These are phyloP conservation scores for Shiraia bambusicola DNA, from an alignment of 2,329 filamentous ascomycete species.

Conservation along the genomic window DNA sequence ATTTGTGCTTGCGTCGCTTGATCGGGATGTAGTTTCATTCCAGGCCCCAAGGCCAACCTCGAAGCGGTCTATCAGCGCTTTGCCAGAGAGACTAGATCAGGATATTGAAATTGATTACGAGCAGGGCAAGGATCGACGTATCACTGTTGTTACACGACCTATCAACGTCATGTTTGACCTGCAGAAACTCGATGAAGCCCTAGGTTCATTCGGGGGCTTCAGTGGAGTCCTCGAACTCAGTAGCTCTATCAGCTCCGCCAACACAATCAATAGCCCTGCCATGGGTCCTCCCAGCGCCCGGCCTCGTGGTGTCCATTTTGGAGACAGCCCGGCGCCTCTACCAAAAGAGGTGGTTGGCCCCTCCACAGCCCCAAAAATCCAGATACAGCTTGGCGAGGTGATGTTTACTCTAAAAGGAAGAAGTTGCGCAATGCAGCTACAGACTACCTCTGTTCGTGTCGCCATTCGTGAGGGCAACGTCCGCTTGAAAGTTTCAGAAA, in stretches of 20 bases:
- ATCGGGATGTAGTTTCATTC: constrained; percentile 56
- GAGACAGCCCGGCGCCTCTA: constrained; percentile 45
- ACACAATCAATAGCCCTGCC: constrained; percentile 50
- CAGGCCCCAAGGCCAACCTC: constrained; percentile 36
- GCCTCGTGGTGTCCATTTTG: constrained; percentile 60
- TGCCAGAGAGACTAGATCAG: constrained; percentile 26
- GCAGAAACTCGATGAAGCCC: constrained; percentile 78
- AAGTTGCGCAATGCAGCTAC: constrained; percentile 71
- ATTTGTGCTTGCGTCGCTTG: constrained; percentile 51
- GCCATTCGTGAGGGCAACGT: constrained; percentile 73
- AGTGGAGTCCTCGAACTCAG: constrained; percentile 89
- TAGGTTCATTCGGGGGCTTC: constrained; percentile 86
- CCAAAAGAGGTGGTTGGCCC: constrained; percentile 13
- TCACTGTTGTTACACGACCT: constrained; percentile 74
- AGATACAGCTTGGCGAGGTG: constrained; percentile 74
- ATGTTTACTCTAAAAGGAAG: constrained; percentile 75
- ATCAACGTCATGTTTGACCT: constrained; percentile 76
- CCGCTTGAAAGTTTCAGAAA: constrained; percentile 71
- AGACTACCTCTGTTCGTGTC: constrained; percentile 79
- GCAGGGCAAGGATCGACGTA: constrained; percentile 31
- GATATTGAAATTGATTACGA: constrained; percentile 40
- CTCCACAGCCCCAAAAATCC: constrained; percentile 60
- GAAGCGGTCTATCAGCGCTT: constrained; percentile 22
- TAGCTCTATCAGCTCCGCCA: constrained; percentile 75
- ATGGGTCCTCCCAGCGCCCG: constrained; percentile 32